Evolutionary conservation across 805 yeast species (phyloP).

Genomic region (Zygosaccharomyces bisporus): DNA sequence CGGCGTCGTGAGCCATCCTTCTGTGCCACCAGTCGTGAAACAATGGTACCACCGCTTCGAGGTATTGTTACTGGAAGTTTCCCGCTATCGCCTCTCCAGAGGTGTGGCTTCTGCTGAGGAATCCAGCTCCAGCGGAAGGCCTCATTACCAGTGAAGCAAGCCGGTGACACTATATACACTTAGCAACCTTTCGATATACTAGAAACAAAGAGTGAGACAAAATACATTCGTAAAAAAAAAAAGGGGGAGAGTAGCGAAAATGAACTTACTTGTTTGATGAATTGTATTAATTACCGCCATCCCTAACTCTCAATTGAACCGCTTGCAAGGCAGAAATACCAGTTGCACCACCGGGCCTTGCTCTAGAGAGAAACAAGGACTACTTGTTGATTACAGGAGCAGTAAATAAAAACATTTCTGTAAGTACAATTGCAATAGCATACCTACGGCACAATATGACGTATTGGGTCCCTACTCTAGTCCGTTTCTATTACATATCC

Average conservation of each 20-base stretch:
- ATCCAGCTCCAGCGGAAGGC: neutral
- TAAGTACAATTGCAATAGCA: too few relatives aligned
- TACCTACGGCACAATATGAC: too few relatives aligned
- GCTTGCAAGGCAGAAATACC: too few relatives aligned
- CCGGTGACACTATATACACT: neutral
- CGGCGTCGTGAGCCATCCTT: constrained; percentile 50
- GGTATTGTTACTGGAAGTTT: constrained; percentile 16
- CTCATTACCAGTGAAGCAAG: neutral
- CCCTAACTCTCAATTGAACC: too few relatives aligned
- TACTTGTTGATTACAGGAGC: too few relatives aligned
- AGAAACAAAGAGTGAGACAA: neutral
- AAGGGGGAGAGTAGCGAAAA: neutral
- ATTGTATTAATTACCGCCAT: too few relatives aligned
- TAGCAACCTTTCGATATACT: neutral
- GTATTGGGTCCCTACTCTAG: too few relatives aligned
- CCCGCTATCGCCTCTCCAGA: constrained; percentile 14
- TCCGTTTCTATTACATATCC: too few relatives aligned
- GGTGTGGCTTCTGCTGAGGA: constrained; percentile 3
- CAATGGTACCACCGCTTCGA: constrained; percentile 49
- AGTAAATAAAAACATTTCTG: too few relatives aligned
- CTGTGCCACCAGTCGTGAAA: constrained; percentile 50
- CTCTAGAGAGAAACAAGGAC: too few relatives aligned
- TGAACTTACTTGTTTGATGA: neutral
- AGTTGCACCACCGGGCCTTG: too few relatives aligned
- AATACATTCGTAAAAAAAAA: constrained; percentile 1